Conservation (phyloP, 139 green algal species). For the Chlamydomonas asymmetrica region DNA sequence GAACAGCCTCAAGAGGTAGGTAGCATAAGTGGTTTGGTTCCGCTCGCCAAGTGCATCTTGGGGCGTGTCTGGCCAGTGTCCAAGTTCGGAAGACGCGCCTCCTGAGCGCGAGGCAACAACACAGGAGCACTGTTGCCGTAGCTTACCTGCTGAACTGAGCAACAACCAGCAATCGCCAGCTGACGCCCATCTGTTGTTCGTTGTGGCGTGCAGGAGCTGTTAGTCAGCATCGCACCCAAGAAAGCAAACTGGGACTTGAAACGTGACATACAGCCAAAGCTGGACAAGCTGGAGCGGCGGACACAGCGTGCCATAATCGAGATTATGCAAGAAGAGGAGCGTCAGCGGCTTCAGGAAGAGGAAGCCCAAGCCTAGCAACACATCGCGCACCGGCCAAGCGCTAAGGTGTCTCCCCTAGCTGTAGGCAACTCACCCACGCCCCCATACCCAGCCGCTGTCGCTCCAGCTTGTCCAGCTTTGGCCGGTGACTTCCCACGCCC, state of each 20-base stretch:
- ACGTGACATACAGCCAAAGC: conserved; percentile 73
- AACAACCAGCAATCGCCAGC: no score
- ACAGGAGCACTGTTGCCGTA: no score
- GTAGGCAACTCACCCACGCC: no score
- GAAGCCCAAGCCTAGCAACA: no score
- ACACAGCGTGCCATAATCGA: conserved; percentile 80
- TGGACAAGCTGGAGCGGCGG: conserved; percentile 78
- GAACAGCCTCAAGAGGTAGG: conserved; percentile 58
- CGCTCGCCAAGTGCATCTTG: no score
- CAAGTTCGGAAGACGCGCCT: no score
- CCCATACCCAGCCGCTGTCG: conserved; percentile 69
- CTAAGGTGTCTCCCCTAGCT: no score
- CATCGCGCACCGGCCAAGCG: no score
- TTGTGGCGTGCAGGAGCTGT: conserved; percentile 65
- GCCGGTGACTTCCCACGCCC: no score
- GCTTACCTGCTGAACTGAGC: no score
- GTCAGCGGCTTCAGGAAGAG: conserved; percentile 39
- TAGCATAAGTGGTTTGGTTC: background rate
- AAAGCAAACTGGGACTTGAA: conserved; percentile 92
- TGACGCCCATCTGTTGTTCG: background rate
- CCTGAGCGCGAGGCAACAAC: no score
- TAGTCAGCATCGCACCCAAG: conserved; percentile 86
- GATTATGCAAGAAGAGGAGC: conserved; percentile 72
- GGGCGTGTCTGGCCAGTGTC: no score
- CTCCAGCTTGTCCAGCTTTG: conserved; percentile 80